Evolutionary conservation across 2,329 filamentous ascomycete species (phyloP), one percentile per base, ranked within the genome.

Genomic region (Plectosphaerella plurivora): DNA sequence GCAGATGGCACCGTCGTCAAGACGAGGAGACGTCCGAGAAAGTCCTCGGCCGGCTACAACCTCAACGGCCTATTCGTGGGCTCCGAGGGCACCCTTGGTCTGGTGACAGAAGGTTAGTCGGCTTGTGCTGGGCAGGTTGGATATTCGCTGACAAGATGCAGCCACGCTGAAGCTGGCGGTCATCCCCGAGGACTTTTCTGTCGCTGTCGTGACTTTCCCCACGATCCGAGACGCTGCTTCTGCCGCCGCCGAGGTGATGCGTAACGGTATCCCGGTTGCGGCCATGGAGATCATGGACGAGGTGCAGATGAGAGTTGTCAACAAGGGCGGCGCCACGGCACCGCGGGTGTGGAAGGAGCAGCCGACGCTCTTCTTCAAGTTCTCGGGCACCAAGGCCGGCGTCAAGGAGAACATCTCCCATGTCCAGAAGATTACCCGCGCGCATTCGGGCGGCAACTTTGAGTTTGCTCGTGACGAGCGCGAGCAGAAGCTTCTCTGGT

Each of bases 231-330:
- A 89, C 65, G 89, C 89, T 1, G 88, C 89, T 0, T 78, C 84
- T 0, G 87, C 88, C 0, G 89, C 89, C 0, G 86, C 87, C 2
- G 82, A 81, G 48, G 82, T 93, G n/a, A 88, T 93, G 77, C 83
- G 88, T 60, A 79, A 83, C 1, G 88, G 86, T 0, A 76, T 91
- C 4, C 88, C 86, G 0, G 79, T 92, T 7, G 87, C 86, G 1
- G 87, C 87, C 4, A 87, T 92, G 82, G 89, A 94, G 69, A 84
- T 94, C 59, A 91, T 94, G 87, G 89, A 94, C 63, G 89, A 94
- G 53, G 87, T 93, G 4, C 88, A 92, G 68, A 94, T 94, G 89
- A 80, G 76, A 57, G 87, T 93, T 0, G 85, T 94, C 63, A 94
- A 94, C 69, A 75, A 84, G 50, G 82, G 86, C 11, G 86, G 87